These are phyloP conservation scores for Castanea mollissima DNA, from an alignment of 306 rosid species.

Conservation along the genomic window DNA sequence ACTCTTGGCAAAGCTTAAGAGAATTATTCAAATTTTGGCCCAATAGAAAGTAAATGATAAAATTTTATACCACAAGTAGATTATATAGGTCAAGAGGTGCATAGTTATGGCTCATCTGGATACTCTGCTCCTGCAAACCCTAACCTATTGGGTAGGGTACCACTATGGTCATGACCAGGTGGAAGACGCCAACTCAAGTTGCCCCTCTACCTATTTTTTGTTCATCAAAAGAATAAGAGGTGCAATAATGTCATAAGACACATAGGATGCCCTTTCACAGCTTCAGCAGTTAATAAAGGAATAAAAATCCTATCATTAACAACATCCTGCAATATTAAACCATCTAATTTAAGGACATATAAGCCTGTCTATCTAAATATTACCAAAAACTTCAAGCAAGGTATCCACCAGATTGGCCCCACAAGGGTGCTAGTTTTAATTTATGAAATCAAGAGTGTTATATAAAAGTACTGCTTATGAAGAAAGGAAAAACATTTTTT, in stretches of 20 bases:
- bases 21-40: background rate
- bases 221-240: too few species aligned
- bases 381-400: background rate
- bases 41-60: background rate
- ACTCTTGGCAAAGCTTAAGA: background rate
- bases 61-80: slow-evolving; percentile 65
- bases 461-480: too few species aligned
- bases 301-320: slow-evolving; percentile 64
- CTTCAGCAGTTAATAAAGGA: slow-evolving; percentile 85
- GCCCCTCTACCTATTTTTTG: too few species aligned
- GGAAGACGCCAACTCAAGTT: too few species aligned
- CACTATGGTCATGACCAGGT: accelerated
- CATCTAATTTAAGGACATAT: slow-evolving; percentile 17
- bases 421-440: background rate
- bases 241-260: slow-evolving; percentile 66
- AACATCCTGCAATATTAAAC: slow-evolving; percentile 63
- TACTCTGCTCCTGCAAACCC: accelerated
- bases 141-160: accelerated
- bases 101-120: too few species aligned
- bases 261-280: slow-evolving; percentile 74
- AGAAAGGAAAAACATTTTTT: too few species aligned
- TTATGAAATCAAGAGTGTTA: background rate
- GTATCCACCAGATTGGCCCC: background rate
- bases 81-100: slow-evolving; percentile 77
- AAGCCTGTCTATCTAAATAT: background rate